phyloP scores from a whole-genome alignment of 2,329 filamentous ascomycete species.

The Fusarium sp. region DNA sequence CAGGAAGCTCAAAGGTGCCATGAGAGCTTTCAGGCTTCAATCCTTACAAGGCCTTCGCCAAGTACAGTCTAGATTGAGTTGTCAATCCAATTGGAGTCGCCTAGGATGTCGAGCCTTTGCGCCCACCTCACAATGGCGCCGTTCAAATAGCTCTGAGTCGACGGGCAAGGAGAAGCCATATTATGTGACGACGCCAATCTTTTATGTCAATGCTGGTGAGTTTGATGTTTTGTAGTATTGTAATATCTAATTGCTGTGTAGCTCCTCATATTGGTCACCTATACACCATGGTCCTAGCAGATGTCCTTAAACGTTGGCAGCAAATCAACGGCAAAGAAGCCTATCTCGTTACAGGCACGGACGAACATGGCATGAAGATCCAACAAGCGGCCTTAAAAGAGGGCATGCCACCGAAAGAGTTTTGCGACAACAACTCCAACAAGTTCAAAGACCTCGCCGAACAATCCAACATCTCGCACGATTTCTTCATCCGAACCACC shows the following conservation, averaged over 20 bases:
- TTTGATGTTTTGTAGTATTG: background rate
- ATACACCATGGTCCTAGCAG: conserved; percentile 90
- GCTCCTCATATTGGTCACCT: conserved; percentile 95
- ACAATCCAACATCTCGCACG: conserved; percentile 77
- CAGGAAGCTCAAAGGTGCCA: conserved; percentile 27
- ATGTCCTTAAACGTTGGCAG: conserved; percentile 94
- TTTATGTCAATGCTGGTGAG: conserved; percentile 95
- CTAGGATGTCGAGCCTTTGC: conserved; percentile 46
- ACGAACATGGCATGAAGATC: conserved; percentile 98
- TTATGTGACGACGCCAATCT: conserved; percentile 97
- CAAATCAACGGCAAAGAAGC: conserved; percentile 77
- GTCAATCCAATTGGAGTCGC: conserved; percentile 46
- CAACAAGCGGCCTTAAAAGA: conserved; percentile 84
- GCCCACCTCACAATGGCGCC: conserved; percentile 49
- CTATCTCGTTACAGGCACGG: conserved; percentile 88
- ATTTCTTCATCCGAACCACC: conserved; percentile 94
- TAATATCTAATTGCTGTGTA: conserved; percentile 50
- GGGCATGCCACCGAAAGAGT: conserved; percentile 79
- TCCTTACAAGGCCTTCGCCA: conserved; percentile 43
- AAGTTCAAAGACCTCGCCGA: conserved; percentile 82
- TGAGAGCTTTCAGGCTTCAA: conserved; percentile 49
- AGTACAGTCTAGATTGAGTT: conserved; percentile 31
- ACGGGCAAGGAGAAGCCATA: conserved; percentile 81
- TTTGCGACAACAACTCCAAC: conserved; percentile 86
- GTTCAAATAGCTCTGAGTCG: conserved; percentile 46